Percentiles rank a stretch among this genome's conserved stretches.
phyloP scores from a whole-genome alignment of 2,329 filamentous ascomycete genomes.

The Purpureocillium lavendulum region DNA sequence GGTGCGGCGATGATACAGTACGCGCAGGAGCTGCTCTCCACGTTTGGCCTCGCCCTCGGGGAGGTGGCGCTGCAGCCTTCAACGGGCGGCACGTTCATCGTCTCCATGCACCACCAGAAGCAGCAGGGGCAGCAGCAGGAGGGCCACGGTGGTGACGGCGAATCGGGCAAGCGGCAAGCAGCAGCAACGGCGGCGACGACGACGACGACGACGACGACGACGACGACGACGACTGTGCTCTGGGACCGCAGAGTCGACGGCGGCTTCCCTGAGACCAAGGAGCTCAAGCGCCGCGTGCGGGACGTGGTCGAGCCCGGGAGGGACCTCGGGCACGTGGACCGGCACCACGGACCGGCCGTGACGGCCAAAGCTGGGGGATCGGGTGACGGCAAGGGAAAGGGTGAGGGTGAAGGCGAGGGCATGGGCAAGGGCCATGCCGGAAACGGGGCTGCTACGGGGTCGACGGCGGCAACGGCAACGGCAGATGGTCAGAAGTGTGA shows the following conservation, averaged over 20 bases:
- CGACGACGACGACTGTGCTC: conserved; percentile 42
- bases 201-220: conserved; percentile 12
- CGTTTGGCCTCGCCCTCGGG: conserved; percentile 74
- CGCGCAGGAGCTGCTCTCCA: conserved; percentile 90
- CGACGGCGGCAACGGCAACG: too few species aligned
- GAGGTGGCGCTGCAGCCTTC: conserved; percentile 82
- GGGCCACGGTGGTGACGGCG: not conserved
- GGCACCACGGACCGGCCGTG: conserved; percentile 25
- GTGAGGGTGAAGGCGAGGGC: not conserved
- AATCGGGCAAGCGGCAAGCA: too few species aligned
- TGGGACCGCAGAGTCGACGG: conserved; percentile 87
- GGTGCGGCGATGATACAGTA: conserved; percentile 44
- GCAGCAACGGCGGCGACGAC: not conserved
- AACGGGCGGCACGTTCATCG: conserved; percentile 75
- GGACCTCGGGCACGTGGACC: conserved; percentile 76
- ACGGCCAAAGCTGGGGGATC: not conserved
- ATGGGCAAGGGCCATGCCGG: too few species aligned
- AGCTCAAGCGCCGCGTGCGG: conserved; percentile 75
- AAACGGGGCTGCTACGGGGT: too few species aligned
- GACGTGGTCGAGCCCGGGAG: conserved; percentile 73
- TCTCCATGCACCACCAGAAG: conserved; percentile 45
- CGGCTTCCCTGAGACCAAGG: conserved; percentile 90
- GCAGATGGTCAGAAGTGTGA: conserved; percentile 10
- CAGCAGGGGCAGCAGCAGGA: not conserved
- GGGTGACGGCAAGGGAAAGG: not conserved